Evolutionary conservation across 2,329 filamentous ascomycete species (phyloP), one percentile per base, ranked within the genome.

Genomic region (Stromatinia cepivora): DNA sequence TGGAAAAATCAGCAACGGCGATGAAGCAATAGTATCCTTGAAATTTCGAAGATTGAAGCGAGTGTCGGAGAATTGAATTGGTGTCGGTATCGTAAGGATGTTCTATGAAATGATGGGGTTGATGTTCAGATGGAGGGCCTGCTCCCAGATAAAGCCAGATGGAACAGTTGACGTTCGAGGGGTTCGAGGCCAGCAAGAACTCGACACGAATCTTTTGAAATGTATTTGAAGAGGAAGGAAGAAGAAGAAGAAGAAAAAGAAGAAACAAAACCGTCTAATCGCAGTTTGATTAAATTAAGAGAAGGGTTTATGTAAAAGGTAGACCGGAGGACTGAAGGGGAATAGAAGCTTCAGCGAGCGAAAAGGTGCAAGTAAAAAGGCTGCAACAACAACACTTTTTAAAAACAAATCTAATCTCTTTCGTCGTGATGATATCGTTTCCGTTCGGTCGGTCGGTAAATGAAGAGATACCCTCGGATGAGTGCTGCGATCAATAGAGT

Each of bases 131-230:
- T 67, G 58, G 71, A 72, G 73, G 75, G 77, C 76, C 76, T 76
- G 76, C 76, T 78, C 77, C 77, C 71, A 75, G 69, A 76, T 73
- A 74, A 74, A 73, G 57, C 57, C 71, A 75, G 74, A 75, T 77
- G 76, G 74, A 77, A 77, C 75, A 73, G 74, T 75, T 72, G 73
- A 71, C 74, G 77, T 77, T 75, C 75, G 75, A 78, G 75, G 48
- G 75, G 76, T 76, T 77, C 76, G 77, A 77, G 77, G 71, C 76
- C 76, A 78, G 76, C 77, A 75, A 73, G 75, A 77, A 77, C 76
- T 77, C 75, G 73, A 70, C 46, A 54, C 25, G 54, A 69, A 50
- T 25, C 28, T 15, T 25, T 46, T 22, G 15, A 56, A 31, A 65
- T 56, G 31, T 39, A 31, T 46, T 25, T 20, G 45, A 25, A 34